phyloP scores from a whole-genome alignment of 1,284 basidiomycete genomes.

The Meira nashicola region DNA sequence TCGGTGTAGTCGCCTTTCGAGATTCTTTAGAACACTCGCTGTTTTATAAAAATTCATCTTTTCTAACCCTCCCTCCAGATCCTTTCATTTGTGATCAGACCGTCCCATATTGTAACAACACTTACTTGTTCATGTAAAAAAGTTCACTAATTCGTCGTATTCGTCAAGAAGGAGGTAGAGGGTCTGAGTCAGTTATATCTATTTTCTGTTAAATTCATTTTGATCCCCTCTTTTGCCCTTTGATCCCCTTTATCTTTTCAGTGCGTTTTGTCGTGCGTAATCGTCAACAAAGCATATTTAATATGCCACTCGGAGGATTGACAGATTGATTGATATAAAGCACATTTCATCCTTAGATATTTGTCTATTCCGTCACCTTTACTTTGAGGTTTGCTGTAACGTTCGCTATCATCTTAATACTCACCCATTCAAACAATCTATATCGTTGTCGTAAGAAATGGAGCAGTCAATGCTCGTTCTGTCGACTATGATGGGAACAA shows the following conservation, averaged over 20 bases:
- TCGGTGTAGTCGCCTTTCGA: conserved; percentile 9
- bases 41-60: neutral
- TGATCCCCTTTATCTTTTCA: neutral
- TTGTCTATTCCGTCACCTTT: too few species aligned
- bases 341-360: conserved; percentile 10
- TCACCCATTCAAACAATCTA: too few species aligned
- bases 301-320: conserved; percentile 8
- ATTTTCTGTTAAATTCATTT: neutral
- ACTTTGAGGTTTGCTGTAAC: too few species aligned
- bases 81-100: neutral
- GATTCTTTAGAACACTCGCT: conserved; percentile 1
- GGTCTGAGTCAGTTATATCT: neutral
- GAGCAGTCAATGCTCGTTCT: too few species aligned
- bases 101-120: neutral
- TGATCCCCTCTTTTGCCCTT: neutral
- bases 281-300: conserved; percentile 1
- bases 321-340: conserved; percentile 10
- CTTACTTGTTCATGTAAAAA: neutral
- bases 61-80: neutral
- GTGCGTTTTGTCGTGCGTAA: conserved; percentile 7
- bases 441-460: too few species aligned
- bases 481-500: too few species aligned
- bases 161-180: neutral
- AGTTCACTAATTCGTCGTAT: neutral
- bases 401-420: too few species aligned